These are phyloP conservation scores for Ailanthus altissimus DNA, from an alignment of 345 rosid genomes.

Conservation along the genomic window DNA sequence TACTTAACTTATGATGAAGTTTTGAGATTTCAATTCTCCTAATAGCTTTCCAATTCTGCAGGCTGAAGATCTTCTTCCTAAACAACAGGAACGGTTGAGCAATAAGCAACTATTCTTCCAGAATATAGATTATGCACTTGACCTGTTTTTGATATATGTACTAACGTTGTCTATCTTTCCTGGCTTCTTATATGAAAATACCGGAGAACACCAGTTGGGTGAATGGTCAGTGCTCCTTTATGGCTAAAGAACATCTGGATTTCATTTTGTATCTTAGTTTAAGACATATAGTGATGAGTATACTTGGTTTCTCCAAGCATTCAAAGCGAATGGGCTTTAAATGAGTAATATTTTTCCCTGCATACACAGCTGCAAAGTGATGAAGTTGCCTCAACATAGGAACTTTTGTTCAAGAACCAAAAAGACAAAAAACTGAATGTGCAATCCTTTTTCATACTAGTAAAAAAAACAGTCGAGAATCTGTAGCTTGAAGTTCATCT, in stretches of 20 bases:
- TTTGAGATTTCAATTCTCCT: background rate
- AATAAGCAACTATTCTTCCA: slow-evolving; percentile 51
- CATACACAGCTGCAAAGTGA: background rate
- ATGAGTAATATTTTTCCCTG: background rate
- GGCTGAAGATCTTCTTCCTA: slow-evolving; percentile 41
- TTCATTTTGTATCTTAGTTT: background rate
- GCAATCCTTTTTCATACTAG: too few species aligned
- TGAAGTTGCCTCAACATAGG: background rate
- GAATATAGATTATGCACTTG: slow-evolving; percentile 67
- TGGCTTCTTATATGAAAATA: slow-evolving; percentile 79
- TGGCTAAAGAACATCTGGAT: background rate
- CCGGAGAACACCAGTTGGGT: slow-evolving; percentile 65
- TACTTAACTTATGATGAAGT: background rate
- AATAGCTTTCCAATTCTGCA: slow-evolving; percentile 27
- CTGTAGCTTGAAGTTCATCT: too few species aligned
- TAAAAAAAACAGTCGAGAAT: too few species aligned
- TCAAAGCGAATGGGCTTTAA: background rate
- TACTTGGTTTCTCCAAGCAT: background rate
- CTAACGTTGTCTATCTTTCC: slow-evolving; percentile 81
- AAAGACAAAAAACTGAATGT: too few species aligned
- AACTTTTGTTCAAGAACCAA: background rate
- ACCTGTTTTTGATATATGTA: slow-evolving; percentile 61
- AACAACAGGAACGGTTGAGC: slow-evolving; percentile 48
- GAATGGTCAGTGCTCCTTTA: slow-evolving; percentile 42
- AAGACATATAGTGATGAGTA: background rate